phyloP scores from a whole-genome alignment of 108 stramenopile genomes.

The Fragilaria crotonensis region DNA sequence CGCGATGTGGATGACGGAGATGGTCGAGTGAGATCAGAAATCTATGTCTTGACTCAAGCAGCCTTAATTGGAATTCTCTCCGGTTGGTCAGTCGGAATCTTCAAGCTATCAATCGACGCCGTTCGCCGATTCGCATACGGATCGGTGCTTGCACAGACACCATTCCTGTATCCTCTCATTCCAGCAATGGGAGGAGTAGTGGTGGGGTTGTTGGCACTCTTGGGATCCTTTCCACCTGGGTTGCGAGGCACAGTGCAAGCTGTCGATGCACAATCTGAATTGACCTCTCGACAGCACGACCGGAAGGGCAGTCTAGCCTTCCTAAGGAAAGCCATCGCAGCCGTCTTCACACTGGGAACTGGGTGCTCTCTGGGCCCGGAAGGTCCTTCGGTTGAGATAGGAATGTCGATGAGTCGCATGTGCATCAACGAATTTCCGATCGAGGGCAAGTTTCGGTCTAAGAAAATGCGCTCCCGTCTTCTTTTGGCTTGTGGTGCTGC shows the following conservation, averaged over 20 bases:
- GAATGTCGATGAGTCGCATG: conserved; percentile 55
- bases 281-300: conserved; percentile 12
- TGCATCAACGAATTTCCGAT: conserved; percentile 30
- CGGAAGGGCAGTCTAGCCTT: conserved; percentile 32
- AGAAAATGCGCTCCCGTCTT: conserved; percentile 37
- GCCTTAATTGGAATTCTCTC: conserved; percentile 54
- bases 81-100: conserved; percentile 51
- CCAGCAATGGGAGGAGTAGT: conserved; percentile 60
- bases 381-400: conserved; percentile 84
- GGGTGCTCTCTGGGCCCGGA: conserved; percentile 87
- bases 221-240: conserved; percentile 61
- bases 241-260: conserved; percentile 55
- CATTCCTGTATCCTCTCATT: conserved; percentile 21
- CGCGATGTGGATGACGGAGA: too few species aligned
- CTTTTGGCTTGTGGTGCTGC: conserved; percentile 82
- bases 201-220: conserved; percentile 33
- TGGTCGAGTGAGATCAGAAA: conserved; percentile 4
- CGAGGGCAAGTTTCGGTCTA: neutral
- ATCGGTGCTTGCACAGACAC: conserved; percentile 5
- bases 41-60: conserved; percentile 40
- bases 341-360: conserved; percentile 81
- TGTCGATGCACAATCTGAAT: conserved; percentile 46
- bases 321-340: conserved; percentile 64
- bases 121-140: conserved; percentile 44
- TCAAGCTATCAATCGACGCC: conserved; percentile 64